Percentiles rank a stretch among this genome's conserved stretches.
These are phyloP conservation scores for Cucumis sativus DNA, from an alignment of 306 rosid genomes.

Conservation along the genomic window Cucumber_9930_V3 NC_026659.2:9707501-9708000, in stretches of 20 bases:
- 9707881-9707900: slow-evolving; percentile 5
- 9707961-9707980: not conserved
- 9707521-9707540: too few relatives aligned
- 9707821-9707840: slow-evolving; percentile 49
- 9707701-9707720: not conserved
- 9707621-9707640: too few relatives aligned
- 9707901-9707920: not conserved
- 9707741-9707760: not conserved
- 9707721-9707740: not conserved
- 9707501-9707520: too few relatives aligned
- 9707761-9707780: not conserved
- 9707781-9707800: not conserved
- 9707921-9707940: not conserved
- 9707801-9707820: not conserved
- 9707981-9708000: not conserved
- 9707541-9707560: too few relatives aligned
- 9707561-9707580: too few relatives aligned
- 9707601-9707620: too few relatives aligned
- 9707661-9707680: not conserved
- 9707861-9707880: slow-evolving; percentile 52
- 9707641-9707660: too few relatives aligned
- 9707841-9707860: slow-evolving; percentile 64
- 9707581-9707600: too few relatives aligned
- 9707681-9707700: not conserved
- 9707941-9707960: not conserved